These are phyloP conservation scores for Ogataea hybrid DNA, from an alignment of 1,139 yeast species.

Conservation along the genomic window DNA sequence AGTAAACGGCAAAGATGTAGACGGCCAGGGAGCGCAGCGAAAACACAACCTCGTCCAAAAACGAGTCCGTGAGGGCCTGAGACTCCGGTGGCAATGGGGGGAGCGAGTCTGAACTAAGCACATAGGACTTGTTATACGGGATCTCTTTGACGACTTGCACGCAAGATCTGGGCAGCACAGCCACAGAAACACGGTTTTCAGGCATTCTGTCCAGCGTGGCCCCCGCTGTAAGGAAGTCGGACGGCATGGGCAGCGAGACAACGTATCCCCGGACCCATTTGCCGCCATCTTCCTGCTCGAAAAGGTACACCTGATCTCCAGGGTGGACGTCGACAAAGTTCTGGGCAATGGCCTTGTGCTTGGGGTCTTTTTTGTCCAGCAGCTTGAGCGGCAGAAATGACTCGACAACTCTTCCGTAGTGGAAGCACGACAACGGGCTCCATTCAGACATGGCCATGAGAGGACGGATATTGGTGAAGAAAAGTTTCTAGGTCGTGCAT, in stretches of 20 bases:
- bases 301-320: conserved; percentile 78
- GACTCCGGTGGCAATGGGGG: conserved; percentile 55
- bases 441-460: conserved; percentile 32
- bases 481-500: conserved; percentile 8
- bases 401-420: conserved; percentile 51
- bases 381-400: conserved; percentile 61
- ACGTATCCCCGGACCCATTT: conserved; percentile 80
- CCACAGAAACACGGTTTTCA: conserved; percentile 47
- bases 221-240: conserved; percentile 62
- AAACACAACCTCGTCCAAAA: conserved; percentile 56
- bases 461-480: not conserved
- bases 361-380: conserved; percentile 14
- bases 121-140: not conserved
- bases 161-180: conserved; percentile 60
- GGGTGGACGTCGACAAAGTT: conserved; percentile 59
- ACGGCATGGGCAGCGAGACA: conserved; percentile 61
- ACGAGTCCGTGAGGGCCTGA: conserved; percentile 40
- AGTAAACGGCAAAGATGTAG: conserved; percentile 67
- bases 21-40: conserved; percentile 57
- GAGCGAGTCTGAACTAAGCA: conserved; percentile 7
- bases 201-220: conserved; percentile 64
- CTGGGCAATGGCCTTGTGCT: conserved; percentile 14
- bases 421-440: conserved; percentile 42
- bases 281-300: conserved; percentile 58
- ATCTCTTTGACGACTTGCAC: conserved; percentile 38